Conservation (phyloP, 139 green algal genomes). For the Ettlia oleoabundans region DNA sequence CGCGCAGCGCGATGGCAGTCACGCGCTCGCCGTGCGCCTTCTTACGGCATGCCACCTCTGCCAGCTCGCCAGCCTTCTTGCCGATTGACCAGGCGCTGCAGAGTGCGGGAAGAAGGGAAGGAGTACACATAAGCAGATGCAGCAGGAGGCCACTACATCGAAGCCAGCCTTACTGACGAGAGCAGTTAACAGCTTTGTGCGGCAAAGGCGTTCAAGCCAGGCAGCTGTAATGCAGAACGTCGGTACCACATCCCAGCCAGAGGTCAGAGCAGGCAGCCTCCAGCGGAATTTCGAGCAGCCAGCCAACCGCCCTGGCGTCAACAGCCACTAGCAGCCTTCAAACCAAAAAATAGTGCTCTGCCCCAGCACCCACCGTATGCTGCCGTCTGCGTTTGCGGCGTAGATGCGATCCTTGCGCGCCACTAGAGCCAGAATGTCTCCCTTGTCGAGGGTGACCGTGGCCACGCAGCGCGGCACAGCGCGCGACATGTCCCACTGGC, state of each 20-base stretch:
- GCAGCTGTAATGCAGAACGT: not conserved
- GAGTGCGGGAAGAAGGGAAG: not conserved
- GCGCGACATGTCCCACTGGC: conserved; percentile 74
- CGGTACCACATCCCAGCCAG: too few relatives aligned
- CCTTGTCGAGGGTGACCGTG: conserved; percentile 58
- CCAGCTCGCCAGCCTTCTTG: conserved; percentile 60
- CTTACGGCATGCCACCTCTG: conserved; percentile 35
- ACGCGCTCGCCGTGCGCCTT: conserved; percentile 77
- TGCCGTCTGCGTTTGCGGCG: conserved; percentile 66
- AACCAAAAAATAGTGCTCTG: too few relatives aligned
- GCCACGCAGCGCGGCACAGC: conserved; percentile 67
- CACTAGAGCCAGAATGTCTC: conserved; percentile 75
- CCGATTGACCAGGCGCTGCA: conserved; percentile 60
- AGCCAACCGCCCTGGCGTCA: too few relatives aligned
- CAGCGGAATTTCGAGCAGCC: too few relatives aligned
- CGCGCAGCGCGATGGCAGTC: conserved; percentile 42
- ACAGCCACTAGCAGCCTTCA: too few relatives aligned
- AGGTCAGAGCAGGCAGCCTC: too few relatives aligned
- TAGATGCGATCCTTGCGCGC: conserved; percentile 58
- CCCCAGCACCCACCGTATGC: conserved; percentile 50
- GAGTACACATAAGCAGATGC: too few relatives aligned
- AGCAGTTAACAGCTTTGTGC: too few relatives aligned
- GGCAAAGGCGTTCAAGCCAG: too few relatives aligned
- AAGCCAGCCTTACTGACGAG: too few relatives aligned
- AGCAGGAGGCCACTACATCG: too few relatives aligned